Conservation (phyloP, 192 early-diverging fungal species). For the Spizellomyces sp. region DNA sequence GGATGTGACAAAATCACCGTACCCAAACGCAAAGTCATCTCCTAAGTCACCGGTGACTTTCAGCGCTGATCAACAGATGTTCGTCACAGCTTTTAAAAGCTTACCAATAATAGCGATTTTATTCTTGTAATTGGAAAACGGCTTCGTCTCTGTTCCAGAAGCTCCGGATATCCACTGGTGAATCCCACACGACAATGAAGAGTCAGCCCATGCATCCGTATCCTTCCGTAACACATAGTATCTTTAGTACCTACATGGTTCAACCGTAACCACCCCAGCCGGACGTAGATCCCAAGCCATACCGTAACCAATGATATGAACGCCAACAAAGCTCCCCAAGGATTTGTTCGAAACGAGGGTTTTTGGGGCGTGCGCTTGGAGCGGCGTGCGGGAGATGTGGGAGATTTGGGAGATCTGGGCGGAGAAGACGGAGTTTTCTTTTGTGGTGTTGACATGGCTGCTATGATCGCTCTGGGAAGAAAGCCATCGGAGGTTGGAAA, state of each 20-base stretch:
- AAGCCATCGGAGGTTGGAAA: too few species aligned
- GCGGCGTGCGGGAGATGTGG: too few species aligned
- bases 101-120: constrained; percentile 32
- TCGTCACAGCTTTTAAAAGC: neutral
- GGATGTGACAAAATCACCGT: constrained; percentile 23
- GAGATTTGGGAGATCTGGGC: too few species aligned
- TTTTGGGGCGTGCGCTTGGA: too few species aligned
- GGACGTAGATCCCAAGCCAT: neutral
- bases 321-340: too few species aligned
- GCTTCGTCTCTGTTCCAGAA: constrained; percentile 13
- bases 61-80: neutral
- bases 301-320: neutral
- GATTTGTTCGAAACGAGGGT: too few species aligned
- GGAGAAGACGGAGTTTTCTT: too few species aligned
- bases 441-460: too few species aligned
- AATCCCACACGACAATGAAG: neutral
- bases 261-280: neutral
- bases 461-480: too few species aligned
- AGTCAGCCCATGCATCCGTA: neutral
- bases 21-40: constrained; percentile 43
- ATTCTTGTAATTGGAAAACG: constrained; percentile 24
- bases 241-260: neutral
- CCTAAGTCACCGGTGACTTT: constrained; percentile 13
- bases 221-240: neutral
- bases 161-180: neutral